Evolutionary conservation across 1,284 basidiomycete genomes (phyloP).

Genomic region (Boletellus deceptivus): DNA sequence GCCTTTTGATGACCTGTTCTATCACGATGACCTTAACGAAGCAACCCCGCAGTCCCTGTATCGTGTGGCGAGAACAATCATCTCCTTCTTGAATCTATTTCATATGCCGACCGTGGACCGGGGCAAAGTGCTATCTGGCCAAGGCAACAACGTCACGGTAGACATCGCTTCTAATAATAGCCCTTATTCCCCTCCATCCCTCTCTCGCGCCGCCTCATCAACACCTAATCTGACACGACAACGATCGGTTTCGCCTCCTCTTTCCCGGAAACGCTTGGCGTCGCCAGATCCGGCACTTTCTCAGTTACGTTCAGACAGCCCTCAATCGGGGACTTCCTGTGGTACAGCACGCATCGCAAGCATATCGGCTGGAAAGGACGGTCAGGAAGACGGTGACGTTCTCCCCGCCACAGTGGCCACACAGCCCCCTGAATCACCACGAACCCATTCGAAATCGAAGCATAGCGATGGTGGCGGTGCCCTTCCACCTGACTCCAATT

Average conservation of each 20-base stretch:
- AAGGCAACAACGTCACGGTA: slow-evolving; percentile 28
- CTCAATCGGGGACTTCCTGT: slow-evolving; percentile 36
- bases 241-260: slow-evolving; percentile 29
- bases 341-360: slow-evolving; percentile 29
- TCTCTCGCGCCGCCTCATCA: slow-evolving; percentile 50
- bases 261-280: slow-evolving; percentile 47
- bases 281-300: slow-evolving; percentile 52
- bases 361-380: slow-evolving; percentile 19
- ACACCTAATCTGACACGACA: slow-evolving; percentile 54
- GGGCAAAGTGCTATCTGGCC: slow-evolving; percentile 45
- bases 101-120: slow-evolving; percentile 48
- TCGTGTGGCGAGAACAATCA: slow-evolving; percentile 65
- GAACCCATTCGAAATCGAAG: slow-evolving; percentile 36
- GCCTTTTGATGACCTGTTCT: slow-evolving; percentile 61
- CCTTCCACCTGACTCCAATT: slow-evolving; percentile 26
- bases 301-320: slow-evolving; percentile 54
- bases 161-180: slow-evolving; percentile 15
- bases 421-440: slow-evolving; percentile 57
- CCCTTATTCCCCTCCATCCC: slow-evolving; percentile 36
- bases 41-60: slow-evolving; percentile 56
- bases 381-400: slow-evolving; percentile 34
- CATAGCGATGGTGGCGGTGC: slow-evolving; percentile 30
- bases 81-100: slow-evolving; percentile 61
- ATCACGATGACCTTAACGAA: slow-evolving; percentile 65
- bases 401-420: slow-evolving; percentile 34